These are phyloP conservation scores for Elongisporangium undulatum DNA, from an alignment of 352 stramenopile genomes.

Conservation along the genomic window DNA sequence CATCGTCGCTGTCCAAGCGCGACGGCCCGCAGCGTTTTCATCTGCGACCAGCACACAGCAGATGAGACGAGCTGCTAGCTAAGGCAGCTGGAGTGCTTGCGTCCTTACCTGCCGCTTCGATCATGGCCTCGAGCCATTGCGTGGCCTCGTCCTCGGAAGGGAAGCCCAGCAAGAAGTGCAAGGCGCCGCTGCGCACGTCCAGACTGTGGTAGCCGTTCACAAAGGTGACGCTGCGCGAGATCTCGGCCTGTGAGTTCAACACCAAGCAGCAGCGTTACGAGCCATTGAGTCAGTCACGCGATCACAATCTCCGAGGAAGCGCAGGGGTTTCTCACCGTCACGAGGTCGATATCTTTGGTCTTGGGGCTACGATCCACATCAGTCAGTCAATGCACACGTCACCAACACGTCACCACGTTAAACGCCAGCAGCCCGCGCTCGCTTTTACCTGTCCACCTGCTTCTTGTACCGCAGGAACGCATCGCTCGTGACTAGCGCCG, in stretches of 20 bases:
- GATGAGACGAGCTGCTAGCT: not conserved
- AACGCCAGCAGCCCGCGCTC: not conserved
- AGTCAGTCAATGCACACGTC: not conserved
- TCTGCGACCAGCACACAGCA: conserved; percentile 18
- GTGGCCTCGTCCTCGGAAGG: conserved; percentile 31
- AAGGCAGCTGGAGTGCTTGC: not conserved
- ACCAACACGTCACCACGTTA: not conserved
- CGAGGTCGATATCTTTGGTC: conserved; percentile 63
- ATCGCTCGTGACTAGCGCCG: conserved; percentile 49
- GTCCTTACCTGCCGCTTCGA: conserved; percentile 42
- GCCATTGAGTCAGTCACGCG: too few relatives aligned
- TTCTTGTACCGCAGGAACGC: conserved; percentile 71
- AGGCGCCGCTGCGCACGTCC: conserved; percentile 35
- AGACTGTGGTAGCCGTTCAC: conserved; percentile 59
- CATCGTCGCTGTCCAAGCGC: conserved; percentile 62
- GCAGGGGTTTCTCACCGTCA: conserved; percentile 34
- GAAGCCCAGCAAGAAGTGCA: conserved; percentile 49
- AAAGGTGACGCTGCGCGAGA: conserved; percentile 33
- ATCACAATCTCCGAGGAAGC: not conserved
- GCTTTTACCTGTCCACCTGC: conserved; percentile 36
- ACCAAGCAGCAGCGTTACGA: not conserved
- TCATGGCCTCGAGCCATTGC: conserved; percentile 58
- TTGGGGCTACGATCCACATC: conserved; percentile 23
- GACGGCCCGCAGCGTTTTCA: conserved; percentile 64
- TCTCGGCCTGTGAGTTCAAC: conserved; percentile 20